phyloP scores from a whole-genome alignment of 2,329 filamentous ascomycete species.

The Podosphaera leucotricha region DNA sequence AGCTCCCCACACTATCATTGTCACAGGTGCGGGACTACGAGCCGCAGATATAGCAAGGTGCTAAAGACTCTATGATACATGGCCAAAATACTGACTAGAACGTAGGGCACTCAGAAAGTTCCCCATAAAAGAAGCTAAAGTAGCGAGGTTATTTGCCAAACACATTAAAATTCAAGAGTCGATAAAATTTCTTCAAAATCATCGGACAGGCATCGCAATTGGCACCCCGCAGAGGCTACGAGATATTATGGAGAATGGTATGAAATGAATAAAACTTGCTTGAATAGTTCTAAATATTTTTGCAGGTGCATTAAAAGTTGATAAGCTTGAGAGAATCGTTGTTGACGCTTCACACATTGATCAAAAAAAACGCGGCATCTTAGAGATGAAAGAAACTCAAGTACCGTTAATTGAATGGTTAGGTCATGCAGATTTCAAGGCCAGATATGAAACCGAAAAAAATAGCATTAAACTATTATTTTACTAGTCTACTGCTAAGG shows the following conservation, averaged over 20 bases:
- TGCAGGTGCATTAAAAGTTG: slow-evolving; percentile 42
- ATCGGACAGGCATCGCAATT: slow-evolving; percentile 62
- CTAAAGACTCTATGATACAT: slow-evolving; percentile 6
- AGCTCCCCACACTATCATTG: slow-evolving; percentile 63
- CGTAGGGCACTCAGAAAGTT: slow-evolving; percentile 48
- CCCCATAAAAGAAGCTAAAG: slow-evolving; percentile 50
- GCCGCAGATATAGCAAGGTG: slow-evolving; percentile 69
- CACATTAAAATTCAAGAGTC: slow-evolving; percentile 91
- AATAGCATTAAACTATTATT: slow-evolving; percentile 40
- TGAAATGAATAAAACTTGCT: slow-evolving; percentile 10
- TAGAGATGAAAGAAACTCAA: slow-evolving; percentile 89
- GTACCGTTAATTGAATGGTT: slow-evolving; percentile 58
- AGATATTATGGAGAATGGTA: slow-evolving; percentile 63
- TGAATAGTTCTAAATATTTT: slow-evolving; percentile 7
- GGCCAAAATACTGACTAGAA: neutral
- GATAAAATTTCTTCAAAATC: slow-evolving; percentile 45
- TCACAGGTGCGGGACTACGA: slow-evolving; percentile 64
- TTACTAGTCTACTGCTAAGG: slow-evolving; percentile 22
- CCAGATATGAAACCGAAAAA: slow-evolving; percentile 34
- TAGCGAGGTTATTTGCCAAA: slow-evolving; percentile 91
- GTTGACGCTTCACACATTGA: slow-evolving; percentile 87
- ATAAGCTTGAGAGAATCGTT: slow-evolving; percentile 53
- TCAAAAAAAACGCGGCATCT: slow-evolving; percentile 75
- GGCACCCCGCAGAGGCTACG: slow-evolving; percentile 68
- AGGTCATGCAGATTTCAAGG: slow-evolving; percentile 44